These are phyloP conservation scores for Pisolithus marmoratus DNA, from an alignment of 768 basidiomycete species.

Conservation along the genomic window DNA sequence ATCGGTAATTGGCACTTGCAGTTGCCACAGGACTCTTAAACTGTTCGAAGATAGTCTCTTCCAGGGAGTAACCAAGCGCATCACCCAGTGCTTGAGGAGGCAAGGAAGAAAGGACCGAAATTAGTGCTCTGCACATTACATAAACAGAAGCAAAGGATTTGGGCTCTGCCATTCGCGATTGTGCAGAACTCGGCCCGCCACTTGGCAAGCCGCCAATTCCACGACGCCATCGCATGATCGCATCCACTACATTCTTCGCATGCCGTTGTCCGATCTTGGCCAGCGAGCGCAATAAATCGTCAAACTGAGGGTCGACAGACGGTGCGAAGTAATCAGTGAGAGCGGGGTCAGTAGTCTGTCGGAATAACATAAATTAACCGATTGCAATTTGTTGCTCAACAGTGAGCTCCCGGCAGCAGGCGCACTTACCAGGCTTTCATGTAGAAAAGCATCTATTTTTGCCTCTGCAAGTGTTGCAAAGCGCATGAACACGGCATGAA, in stretches of 20 bases:
- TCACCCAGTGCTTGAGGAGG: conserved; percentile 78
- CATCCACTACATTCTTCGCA: conserved; percentile 78
- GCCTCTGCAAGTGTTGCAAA: conserved; percentile 76
- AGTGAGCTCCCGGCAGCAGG: neutral
- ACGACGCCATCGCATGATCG: conserved; percentile 82
- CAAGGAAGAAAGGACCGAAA: conserved; percentile 66
- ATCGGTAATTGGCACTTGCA: conserved; percentile 69
- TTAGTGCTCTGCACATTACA: conserved; percentile 83
- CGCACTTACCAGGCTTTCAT: conserved; percentile 54
- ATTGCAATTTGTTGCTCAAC: neutral
- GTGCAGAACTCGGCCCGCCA: conserved; percentile 1
- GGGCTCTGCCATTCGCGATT: conserved; percentile 45
- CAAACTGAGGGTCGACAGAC: conserved; percentile 71
- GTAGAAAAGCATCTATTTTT: conserved; percentile 74
- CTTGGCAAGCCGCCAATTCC: conserved; percentile 62
- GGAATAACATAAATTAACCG: neutral
- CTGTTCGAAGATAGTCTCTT: conserved; percentile 85
- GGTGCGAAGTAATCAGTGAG: conserved; percentile 66
- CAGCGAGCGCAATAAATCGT: conserved; percentile 78
- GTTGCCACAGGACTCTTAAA: conserved; percentile 61
- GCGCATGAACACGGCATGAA: conserved; percentile 83
- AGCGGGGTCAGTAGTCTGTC: conserved; percentile 63
- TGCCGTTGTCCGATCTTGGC: conserved; percentile 83
- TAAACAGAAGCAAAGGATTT: conserved; percentile 82
- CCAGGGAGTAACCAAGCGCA: conserved; percentile 70